A percentile compares a stretch with the other conserved stretches of the same genome.
Conservation (phyloP, 2,329 filamentous ascomycete genomes). For the Ascochyta fabae region DNA sequence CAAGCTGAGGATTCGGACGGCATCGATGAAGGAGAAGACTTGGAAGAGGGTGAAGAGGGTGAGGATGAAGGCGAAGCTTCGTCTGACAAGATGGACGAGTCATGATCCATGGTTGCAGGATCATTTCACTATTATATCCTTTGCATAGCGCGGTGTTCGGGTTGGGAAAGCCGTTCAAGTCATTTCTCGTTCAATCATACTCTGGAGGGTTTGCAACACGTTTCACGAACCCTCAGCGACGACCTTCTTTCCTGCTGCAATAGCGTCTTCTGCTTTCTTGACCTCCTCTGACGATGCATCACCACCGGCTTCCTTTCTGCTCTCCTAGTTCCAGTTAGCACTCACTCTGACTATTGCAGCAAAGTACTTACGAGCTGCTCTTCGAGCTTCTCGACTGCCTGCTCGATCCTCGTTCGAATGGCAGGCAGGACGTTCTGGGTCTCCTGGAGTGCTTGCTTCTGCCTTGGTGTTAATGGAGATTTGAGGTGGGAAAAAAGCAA, state of each 20-base stretch:
- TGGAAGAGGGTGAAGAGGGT: slow-evolving; percentile 41
- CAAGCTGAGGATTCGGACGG: slow-evolving; percentile 43
- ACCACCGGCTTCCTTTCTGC: slow-evolving; percentile 49
- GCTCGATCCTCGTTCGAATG: slow-evolving; percentile 72
- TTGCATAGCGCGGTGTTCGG: slow-evolving; percentile 47
- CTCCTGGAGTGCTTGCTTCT: slow-evolving; percentile 85
- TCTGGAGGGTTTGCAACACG: slow-evolving; percentile 18
- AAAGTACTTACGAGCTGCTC: slow-evolving; percentile 71
- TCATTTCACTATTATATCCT: slow-evolving; percentile 9
- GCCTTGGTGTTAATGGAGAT: background rate
- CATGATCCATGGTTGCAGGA: slow-evolving; percentile 18
- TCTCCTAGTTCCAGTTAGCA: slow-evolving; percentile 43
- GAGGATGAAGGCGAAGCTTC: slow-evolving; percentile 38
- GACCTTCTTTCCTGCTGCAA: slow-evolving; percentile 49
- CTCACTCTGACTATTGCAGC: background rate
- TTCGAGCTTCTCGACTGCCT: slow-evolving; percentile 76
- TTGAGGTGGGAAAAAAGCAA: too few species aligned
- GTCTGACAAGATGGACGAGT: slow-evolving; percentile 40
- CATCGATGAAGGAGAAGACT: slow-evolving; percentile 41
- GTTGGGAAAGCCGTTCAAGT: slow-evolving; percentile 4
- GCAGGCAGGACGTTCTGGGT: slow-evolving; percentile 82
- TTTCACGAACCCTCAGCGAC: slow-evolving; percentile 41
- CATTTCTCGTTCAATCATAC: slow-evolving; percentile 16
- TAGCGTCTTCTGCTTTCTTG: slow-evolving; percentile 53
- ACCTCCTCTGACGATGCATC: slow-evolving; percentile 52